Base-by-base conservation (phyloP, 2,329 filamentous ascomycete species). In the Arthroderma sp. region DNA sequence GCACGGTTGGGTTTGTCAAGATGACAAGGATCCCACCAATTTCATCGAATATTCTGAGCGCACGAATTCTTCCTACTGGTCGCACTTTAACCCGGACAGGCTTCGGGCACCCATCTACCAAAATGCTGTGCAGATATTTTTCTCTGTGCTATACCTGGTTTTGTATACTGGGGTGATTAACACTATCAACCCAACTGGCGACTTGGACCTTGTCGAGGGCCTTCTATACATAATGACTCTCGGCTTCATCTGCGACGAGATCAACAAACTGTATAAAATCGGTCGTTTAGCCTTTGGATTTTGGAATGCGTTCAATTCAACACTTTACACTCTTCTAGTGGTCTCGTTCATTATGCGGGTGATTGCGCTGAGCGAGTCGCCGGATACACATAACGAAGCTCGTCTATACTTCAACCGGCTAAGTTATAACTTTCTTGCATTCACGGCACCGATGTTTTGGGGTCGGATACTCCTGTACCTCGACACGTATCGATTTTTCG, bases 401-500 rank as follows among this genome's bases (percentile, higher is more conserved):
- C 76, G 86, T 32, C 62, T 66, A 22, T 65, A 75, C 36, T 86
- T 80, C 63, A 95, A 93, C 61, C 72, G 77, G 47, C 68, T 95
- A 15, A 88, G 83, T 59, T 98, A 98, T 66, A 94, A 94, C 64
- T 87, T 96, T 60, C 69, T 98, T 27, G 87, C 91, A 6, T 94
- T 95, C 62, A 80, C 82, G 3, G 88, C 91, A 0, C 91, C 91
- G 0, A 85, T 98, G 84, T 96, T 98, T 64, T 98, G 91, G 89
- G 83, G 81, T 58, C 83, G 91, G 4, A 73, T 98, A 48, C 68
- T 98, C 50, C 76, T 98, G 5, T 98, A 95, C 59, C 77, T 98
- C 11, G 91, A 98, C 64, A 86, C 83, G 0, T 77, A 94, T 72
- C 80, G 85, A 45, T 98, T 98, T 71, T 98, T 98, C 57, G 91